Percentiles rank a stretch among this genome's conserved stretches.
Conservation (phyloP, 371 early-diverging fungal genomes). For the Mucor irregularis region DNA sequence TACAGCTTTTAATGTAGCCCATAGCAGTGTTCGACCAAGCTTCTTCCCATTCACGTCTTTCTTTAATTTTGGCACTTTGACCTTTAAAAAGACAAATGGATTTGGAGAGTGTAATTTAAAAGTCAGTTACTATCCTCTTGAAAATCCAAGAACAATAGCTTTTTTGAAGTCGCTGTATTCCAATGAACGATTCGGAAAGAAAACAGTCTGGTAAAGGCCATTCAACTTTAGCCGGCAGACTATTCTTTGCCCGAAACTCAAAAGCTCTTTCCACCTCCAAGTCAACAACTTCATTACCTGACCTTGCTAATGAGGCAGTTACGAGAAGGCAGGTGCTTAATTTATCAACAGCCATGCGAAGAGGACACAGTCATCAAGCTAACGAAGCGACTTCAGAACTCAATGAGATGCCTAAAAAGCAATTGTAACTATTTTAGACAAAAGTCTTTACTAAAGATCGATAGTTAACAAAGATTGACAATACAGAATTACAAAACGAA, state of each 20-base stretch:
- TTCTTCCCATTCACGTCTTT: slow-evolving; percentile 7
- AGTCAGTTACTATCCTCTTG: no score
- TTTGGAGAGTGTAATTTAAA: no score
- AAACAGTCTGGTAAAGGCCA: no score
- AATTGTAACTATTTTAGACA: neutral
- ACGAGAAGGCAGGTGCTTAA: slow-evolving; percentile 8
- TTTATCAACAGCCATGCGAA: slow-evolving; percentile 19
- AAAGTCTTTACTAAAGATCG: neutral
- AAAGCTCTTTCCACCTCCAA: slow-evolving; percentile 30
- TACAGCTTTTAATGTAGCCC: slow-evolving; percentile 3
- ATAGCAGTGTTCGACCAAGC: slow-evolving; percentile 9
- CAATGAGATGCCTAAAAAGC: slow-evolving; percentile 16
- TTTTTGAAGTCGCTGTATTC: no score
- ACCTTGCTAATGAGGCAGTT: slow-evolving; percentile 28
- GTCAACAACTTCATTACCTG: slow-evolving; percentile 42
- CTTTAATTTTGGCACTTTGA: slow-evolving; percentile 8
- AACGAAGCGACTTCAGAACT: neutral
- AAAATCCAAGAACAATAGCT: no score
- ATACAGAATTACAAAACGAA: slow-evolving; percentile 24
- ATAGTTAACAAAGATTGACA: neutral
- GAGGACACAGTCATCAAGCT: slow-evolving; percentile 17
- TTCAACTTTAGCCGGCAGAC: neutral
- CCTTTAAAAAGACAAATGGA: no score
- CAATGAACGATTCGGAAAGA: no score
- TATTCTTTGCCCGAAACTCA: slow-evolving; percentile 1